phyloP scores from a whole-genome alignment of 1,139 yeast species.

The Saccharomyces hybrid region DNA sequence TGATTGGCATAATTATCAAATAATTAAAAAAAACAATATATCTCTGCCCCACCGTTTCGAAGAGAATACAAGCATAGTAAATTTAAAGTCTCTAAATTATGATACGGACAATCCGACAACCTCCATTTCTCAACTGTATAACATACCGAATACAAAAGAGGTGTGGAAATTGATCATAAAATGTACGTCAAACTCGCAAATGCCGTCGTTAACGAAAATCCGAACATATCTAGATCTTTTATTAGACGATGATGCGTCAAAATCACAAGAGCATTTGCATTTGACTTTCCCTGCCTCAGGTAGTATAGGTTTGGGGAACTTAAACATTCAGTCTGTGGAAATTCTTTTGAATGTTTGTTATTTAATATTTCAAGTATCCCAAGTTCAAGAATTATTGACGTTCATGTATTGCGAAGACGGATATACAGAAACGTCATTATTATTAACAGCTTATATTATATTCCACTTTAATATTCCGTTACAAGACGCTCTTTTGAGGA shows the following conservation, averaged over 20 bases:
- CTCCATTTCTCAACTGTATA: conserved; percentile 22
- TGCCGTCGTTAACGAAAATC: conserved; percentile 9
- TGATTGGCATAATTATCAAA: conserved; percentile 39
- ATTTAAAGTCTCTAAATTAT: conserved; percentile 22
- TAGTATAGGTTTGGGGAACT: conserved; percentile 64
- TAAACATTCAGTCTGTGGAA: conserved; percentile 39
- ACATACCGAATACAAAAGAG: conserved; percentile 30
- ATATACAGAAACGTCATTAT: conserved; percentile 79
- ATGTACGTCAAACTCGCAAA: conserved; percentile 47
- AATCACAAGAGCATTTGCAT: conserved; percentile 23
- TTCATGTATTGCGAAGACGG: conserved; percentile 83
- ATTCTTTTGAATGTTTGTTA: conserved; percentile 57
- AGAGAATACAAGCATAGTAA: conserved; percentile 41
- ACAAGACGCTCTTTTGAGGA: conserved; percentile 44
- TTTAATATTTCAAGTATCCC: conserved; percentile 19
- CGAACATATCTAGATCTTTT: not conserved
- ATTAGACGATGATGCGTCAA: conserved; percentile 2
- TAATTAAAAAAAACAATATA: conserved; percentile 14
- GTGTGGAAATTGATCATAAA: conserved; percentile 39
- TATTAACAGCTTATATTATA: conserved; percentile 63
- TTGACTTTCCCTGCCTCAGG: conserved; percentile 82
- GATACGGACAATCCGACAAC: conserved; percentile 15
- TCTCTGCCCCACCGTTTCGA: conserved; percentile 44
- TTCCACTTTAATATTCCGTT: conserved; percentile 50
- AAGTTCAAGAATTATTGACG: conserved; percentile 11